These are phyloP conservation scores for Xylariaceae sp. DNA, from an alignment of 2,329 filamentous ascomycete species.

Conservation along the genomic window DNA sequence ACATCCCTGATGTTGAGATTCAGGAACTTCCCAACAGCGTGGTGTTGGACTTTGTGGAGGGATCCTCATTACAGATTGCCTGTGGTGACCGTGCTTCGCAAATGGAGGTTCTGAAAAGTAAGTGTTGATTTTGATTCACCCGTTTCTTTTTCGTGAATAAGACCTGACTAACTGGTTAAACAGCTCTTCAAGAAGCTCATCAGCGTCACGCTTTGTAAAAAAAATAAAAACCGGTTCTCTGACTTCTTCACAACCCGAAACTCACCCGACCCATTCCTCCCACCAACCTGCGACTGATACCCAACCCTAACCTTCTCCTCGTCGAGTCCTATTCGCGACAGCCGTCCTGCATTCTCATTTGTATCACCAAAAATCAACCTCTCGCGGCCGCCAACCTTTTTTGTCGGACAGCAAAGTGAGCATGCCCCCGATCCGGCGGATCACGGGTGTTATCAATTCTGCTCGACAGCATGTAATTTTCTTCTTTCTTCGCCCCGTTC, in stretches of 20 bases:
- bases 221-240: constrained; percentile 26
- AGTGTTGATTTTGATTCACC: constrained; percentile 29
- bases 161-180: constrained; percentile 26
- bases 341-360: constrained; percentile 28
- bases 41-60: constrained; percentile 55
- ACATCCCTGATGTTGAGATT: constrained; percentile 80
- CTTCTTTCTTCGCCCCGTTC: constrained; percentile 13
- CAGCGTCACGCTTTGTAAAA: constrained; percentile 32
- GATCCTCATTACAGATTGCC: constrained; percentile 57
- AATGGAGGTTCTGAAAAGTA: constrained; percentile 48
- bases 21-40: constrained; percentile 90
- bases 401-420: constrained; percentile 5
- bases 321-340: constrained; percentile 17
- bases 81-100: constrained; percentile 59
- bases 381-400: constrained; percentile 12
- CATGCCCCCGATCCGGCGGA: constrained; percentile 7
- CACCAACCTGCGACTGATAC: constrained; percentile 28
- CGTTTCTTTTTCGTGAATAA: neutral
- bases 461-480: constrained; percentile 24
- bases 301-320: constrained; percentile 20
- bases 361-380: constrained; percentile 17
- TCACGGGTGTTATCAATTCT: constrained; percentile 11
- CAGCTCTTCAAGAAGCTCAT: constrained; percentile 42
- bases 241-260: constrained; percentile 5
- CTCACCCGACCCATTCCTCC: constrained; percentile 16